Base-by-base conservation (phyloP, 805 yeast genomes). In the Ogataea trehaloabstinens region DNA sequence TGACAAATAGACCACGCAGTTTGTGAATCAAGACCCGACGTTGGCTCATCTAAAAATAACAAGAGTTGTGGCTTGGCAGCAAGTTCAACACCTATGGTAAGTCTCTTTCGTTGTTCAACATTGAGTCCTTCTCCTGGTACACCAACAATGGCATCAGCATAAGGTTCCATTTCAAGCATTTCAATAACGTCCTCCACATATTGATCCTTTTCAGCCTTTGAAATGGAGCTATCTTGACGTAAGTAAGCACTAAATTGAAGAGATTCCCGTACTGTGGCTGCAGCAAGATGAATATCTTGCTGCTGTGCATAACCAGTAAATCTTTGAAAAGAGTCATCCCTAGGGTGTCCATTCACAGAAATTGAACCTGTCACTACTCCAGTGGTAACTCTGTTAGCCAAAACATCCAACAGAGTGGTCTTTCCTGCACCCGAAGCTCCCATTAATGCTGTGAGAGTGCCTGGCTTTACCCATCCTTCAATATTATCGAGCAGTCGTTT, bases 351-450 rank as follows among this genome's bases (percentile, higher is more conserved):
- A 49, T 76, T 73, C 10, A 76, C 76, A 38, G 74, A 53, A 70
- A 73, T 70, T 41, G 70, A 77, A 45, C 82, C 81, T 10, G 79
- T 71, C 22, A 76, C 61, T 36, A 72, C 67, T 43, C 81, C 82
- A 39, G 68, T 60, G 35, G 70, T 70, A 27, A 67, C 61, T 52
- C 82, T 63, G 49, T 68, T 72, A 30, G 79, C 70, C 42, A 76
- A 56, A 21, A 71, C 70, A 49, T 76, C 76, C 41, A 76, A 63
- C 36, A 76, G 57, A 5, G 82, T 76, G 0, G 82, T 76, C 52
- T 76, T 76, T 52, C 82, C 82, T 16, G 82, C 82, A 46, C 82
- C 82, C 2, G 80, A 73, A 49, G 74, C 80, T 38, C 82, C 82
- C 79, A 76, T 76, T 25, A 76, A 58, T 2, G 82, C 82, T 19